Evolutionary conservation across 2,329 filamentous ascomycete genomes (phyloP), one percentile per base, ranked within the genome.

Genomic region (Ophiostoma novo-ulmi): DNA sequence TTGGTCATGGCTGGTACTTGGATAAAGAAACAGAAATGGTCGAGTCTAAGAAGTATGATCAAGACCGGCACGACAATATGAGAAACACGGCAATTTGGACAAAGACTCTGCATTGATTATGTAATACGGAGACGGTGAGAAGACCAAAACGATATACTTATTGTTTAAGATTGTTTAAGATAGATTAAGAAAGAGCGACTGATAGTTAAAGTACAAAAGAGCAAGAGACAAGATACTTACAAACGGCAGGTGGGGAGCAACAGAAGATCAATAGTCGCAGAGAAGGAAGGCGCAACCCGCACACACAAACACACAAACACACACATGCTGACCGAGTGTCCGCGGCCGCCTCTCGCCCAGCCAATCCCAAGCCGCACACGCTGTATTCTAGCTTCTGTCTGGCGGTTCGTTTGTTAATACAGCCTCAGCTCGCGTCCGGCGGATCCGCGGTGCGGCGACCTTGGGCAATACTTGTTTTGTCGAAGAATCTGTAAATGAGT

Each of bases 381-480:
- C 65, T 48, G 38, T 22, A 44, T 48, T 31, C 38, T 44, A 10
- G 4, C 3, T 65, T 65, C 36, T n/a, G 11, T n/a, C n/a, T 39
- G 36, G 36, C 38, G 38, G 36, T 14, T 17, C 8, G 38, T 67
- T n/a, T 31, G 31, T 39, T 22, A 20, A 65, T 65, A 22, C 36
- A 65, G 63, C 65, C 65, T 41, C 65, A 67, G 65, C 65, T 22
- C 48, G 65, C 65, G 65, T 39, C 65, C 65, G 65, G 65, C 65
- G 65, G 39, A 67, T 67, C 65, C 65, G 65, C 20, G 31, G 36
- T 65, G 36, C n/a, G 61, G 58, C 58, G 58, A 63, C 58, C 31
- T 48, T n/a, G n/a, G 52, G 26, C 26, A 17, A 63, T 63, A 61
- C 35, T 65, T 38, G 63, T 26, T 58, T 58, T 58, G 20, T 3